Evolutionary conservation across 78 protist genomes (phyloP).

Genomic region (Mastigamoeba balamuthi): DNA sequence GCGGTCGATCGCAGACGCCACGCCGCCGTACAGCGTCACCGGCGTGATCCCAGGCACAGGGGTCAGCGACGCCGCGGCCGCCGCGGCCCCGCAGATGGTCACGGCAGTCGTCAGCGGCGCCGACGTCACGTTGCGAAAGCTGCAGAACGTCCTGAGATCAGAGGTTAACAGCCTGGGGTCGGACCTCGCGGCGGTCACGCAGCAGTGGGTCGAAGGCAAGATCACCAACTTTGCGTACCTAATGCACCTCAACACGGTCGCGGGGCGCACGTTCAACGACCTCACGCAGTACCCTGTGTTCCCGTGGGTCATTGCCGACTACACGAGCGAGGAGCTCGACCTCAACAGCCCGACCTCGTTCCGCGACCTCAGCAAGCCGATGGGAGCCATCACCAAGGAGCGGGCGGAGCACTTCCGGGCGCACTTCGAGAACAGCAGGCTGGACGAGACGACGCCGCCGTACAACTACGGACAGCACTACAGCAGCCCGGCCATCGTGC

Average conservation of each 20-base stretch:
- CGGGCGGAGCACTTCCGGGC: conserved; percentile 40
- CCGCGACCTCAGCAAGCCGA: conserved; percentile 89
- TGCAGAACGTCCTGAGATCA: conserved; percentile 13
- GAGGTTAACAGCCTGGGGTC: conserved; percentile 14
- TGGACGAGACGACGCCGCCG: conserved; percentile 37
- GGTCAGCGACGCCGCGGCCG: conserved; percentile 13
- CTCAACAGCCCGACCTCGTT: conserved; percentile 48
- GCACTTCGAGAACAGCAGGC: conserved; percentile 42
- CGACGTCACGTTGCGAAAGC: too few relatives aligned
- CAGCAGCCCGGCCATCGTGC: conserved; percentile 52
- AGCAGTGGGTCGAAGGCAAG: conserved; percentile 57
- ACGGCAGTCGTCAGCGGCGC: conserved; percentile 21
- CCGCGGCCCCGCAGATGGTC: conserved; percentile 4
- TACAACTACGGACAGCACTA: conserved; percentile 94
- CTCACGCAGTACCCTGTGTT: conserved; percentile 90
- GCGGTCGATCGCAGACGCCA: too few relatives aligned
- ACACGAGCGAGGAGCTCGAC: conserved; percentile 51
- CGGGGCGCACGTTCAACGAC: conserved; percentile 76
- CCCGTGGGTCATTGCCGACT: conserved; percentile 89
- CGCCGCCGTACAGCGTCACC: conserved; percentile 3
- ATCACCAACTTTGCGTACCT: conserved; percentile 81
- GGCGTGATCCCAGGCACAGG: not conserved
- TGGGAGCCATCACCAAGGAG: conserved; percentile 73
- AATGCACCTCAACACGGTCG: conserved; percentile 72
- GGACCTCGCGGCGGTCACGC: conserved; percentile 37